Conservation (phyloP, 345 rosid species). For the Rhizophora apiculata region DNA sequence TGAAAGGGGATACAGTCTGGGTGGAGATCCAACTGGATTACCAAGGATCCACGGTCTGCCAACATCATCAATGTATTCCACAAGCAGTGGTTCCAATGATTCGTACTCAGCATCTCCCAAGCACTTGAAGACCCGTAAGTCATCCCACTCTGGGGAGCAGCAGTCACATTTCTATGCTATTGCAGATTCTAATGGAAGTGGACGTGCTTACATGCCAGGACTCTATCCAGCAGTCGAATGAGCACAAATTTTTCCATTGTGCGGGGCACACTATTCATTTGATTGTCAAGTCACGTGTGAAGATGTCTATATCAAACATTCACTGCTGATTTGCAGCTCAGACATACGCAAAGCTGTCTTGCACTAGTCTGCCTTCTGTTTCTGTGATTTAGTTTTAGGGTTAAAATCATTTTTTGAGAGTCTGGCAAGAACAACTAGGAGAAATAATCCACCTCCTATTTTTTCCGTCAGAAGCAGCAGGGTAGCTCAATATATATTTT, state of each 20-base stretch:
- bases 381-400: constrained; percentile 18
- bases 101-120: constrained; percentile 55
- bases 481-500: constrained; percentile 14
- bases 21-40: constrained; percentile 64
- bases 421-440: constrained; percentile 28
- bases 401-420: constrained; percentile 27
- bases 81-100: constrained; percentile 49
- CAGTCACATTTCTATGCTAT: constrained; percentile 49
- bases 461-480: constrained; percentile 9
- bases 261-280: constrained; percentile 12
- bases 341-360: constrained; percentile 5
- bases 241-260: constrained; percentile 3
- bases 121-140: constrained; percentile 53
- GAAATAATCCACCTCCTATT: constrained; percentile 15
- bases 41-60: constrained; percentile 80
- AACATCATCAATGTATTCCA: constrained; percentile 51
- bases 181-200: constrained; percentile 63
- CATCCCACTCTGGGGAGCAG: constrained; percentile 70
- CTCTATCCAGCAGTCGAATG: constrained; percentile 38
- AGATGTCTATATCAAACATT: constrained; percentile 11
- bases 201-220: constrained; percentile 42
- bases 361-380: constrained; percentile 7
- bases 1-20: constrained; percentile 71
- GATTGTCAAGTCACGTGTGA: constrained; percentile 9
- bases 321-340: constrained; percentile 10